Evolutionary conservation across 305 asterid species (phyloP), one percentile per base, ranked within the genome.

Genomic region (Fraxinus albicans): DNA sequence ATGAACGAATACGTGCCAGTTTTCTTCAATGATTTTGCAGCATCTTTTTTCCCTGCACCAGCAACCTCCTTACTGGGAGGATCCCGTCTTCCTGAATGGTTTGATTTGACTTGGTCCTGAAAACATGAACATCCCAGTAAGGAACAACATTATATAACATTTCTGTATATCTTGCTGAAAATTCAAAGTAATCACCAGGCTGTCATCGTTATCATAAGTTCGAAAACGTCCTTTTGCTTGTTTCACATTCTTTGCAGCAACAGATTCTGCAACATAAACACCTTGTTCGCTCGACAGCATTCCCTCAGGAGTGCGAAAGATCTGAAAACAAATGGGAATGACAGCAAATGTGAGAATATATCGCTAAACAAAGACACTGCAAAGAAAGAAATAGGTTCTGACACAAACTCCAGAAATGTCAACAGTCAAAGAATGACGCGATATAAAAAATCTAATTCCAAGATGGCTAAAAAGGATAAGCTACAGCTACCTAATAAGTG

Each of bases 221-320:
- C 92, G 91, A 86, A 93, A 92, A 79, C 98, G 97, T 27, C 97
- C 98, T 91, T 96, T 96, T 29, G 98, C 97, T 86, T 92, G 98
- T 83, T 89, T 92, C 87, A 91, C 89, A 85, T 95, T 95, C 88
- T 88, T 93, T 33, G 96, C 79, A 58, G 86, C 91, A 89, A 93
- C 93, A 86, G 91, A 93, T 83, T 95, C 98, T 40, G 98, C 97
- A 81, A 97, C 77, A 88, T 94, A 95, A 89, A 97, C 93, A 85
- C 99, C 98, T 88, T 85, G 96, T 91, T 97, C 99, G 47, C 92
- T 93, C n/a, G 98, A 95, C 82, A 97, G 97, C 90, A 85, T 86
- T 86, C 99, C 98, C 82, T 95, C 98, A 31, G 99, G 97, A 47
- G 98, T 97, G 77, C 55, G 91, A 82, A 93, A 95, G 81, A 97